Base-by-base conservation (phyloP, 345 rosid species). In the Heritiera littoralis region DNA sequence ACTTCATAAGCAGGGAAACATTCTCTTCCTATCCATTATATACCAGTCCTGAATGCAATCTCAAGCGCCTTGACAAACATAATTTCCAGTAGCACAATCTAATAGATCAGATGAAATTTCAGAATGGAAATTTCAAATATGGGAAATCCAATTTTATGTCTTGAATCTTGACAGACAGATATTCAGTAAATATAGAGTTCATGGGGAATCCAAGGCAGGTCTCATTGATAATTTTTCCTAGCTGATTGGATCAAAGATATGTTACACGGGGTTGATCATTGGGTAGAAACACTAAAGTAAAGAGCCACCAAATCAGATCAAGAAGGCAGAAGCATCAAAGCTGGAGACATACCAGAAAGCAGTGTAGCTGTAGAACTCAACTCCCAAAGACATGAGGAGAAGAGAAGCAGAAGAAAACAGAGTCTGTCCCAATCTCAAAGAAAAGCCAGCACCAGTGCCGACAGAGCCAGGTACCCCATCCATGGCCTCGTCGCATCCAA, bases 311-410 rank as follows among this genome's bases (percentile, higher is more conserved):
- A 65, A 68, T 43, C 54, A 45, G 54, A 67, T n/a, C 30, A 41
- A 66, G n/a, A n/a, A 35, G 52, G 48, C 54, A 55, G 41, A 68
- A 68, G 7, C 1, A 65, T 13, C 2, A 7, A n/a, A 74, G n/a
- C 23, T 4, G 38, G 46, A 69, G 63, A 63, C 12, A 70, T 88
- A 95, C 98, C 98, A 90, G 92, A 93, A 92, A 85, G 98, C 87
- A 55, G 98, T 92, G 90, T 89, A 92, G 87, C 90, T 89, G 77
- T 92, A 92, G 90, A 93, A 95, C 66, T 92, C 90, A 81, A 85
- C 92, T 74, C 91, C 98, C n/a, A 91, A 23, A 72, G 95, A 88
- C 98, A 95, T 92, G 85, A 90, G 90, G 56, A 92, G 93, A 59
- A 95, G 95, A 86, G 97, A 90, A 66, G 94, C 95, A 66, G 86